Percentiles rank a stretch among this genome's conserved stretches.
phyloP scores from a whole-genome alignment of 2,329 filamentous ascomycete genomes.

The Fusarium verrucosum region DNA sequence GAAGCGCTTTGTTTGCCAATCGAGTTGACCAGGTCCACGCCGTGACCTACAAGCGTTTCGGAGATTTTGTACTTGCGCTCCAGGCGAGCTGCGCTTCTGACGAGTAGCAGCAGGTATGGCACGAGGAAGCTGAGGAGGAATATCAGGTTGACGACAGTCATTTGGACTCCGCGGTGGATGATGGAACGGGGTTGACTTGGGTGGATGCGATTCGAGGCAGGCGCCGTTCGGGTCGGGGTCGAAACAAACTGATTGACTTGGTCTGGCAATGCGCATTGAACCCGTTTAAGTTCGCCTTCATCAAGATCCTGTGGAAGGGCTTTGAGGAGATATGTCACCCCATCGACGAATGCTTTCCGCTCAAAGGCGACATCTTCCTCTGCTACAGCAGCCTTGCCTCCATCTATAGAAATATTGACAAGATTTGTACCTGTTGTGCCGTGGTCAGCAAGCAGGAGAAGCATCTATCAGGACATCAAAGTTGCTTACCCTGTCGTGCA shows the following conservation, averaged over 20 bases:
- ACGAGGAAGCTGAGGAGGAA: slow-evolving; percentile 67
- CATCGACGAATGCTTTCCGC: slow-evolving; percentile 71
- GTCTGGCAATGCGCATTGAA: slow-evolving; percentile 42
- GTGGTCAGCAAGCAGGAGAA: slow-evolving; percentile 1
- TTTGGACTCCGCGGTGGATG: slow-evolving; percentile 67
- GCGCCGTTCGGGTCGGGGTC: neutral
- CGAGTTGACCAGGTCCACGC: slow-evolving; percentile 67
- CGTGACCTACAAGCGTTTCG: slow-evolving; percentile 74
- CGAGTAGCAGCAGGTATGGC: slow-evolving; percentile 66
- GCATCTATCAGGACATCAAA: neutral
- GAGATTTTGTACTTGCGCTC: slow-evolving; percentile 75
- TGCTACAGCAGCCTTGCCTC: slow-evolving; percentile 38
- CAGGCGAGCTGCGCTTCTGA: slow-evolving; percentile 65
- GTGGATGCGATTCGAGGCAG: neutral
- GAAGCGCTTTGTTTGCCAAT: slow-evolving; percentile 68
- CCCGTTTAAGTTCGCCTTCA: slow-evolving; percentile 59
- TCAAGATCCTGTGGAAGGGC: slow-evolving; percentile 68
- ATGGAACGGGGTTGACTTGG: slow-evolving; percentile 53
- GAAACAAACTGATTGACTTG: slow-evolving; percentile 13
- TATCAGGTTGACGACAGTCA: slow-evolving; percentile 66
- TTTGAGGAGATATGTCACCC: slow-evolving; percentile 70
- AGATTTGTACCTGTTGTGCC: slow-evolving; percentile 41
- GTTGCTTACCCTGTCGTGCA: slow-evolving; percentile 47
- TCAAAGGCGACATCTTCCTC: slow-evolving; percentile 50
- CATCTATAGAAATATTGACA: slow-evolving; percentile 43